These are phyloP conservation scores for Nakazawaea wyomingensis DNA, from an alignment of 805 yeast species.

Conservation along the genomic window DNA sequence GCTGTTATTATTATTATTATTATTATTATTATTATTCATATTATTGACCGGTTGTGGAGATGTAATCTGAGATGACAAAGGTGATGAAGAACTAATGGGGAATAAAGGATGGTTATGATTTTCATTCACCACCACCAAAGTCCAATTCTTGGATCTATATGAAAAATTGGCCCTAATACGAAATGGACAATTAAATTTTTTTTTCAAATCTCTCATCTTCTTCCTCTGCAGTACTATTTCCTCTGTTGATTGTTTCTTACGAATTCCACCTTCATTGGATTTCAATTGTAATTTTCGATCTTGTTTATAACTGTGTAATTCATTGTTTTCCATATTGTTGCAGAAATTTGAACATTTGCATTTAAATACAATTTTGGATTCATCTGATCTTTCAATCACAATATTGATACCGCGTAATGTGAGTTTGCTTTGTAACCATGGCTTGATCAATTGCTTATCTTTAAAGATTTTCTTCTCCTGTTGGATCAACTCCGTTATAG, in stretches of 20 bases:
- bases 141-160: slow-evolving; percentile 48
- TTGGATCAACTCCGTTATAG: slow-evolving; percentile 1
- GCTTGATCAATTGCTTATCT: slow-evolving; percentile 48
- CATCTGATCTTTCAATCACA: slow-evolving; percentile 61
- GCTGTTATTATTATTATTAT: neutral
- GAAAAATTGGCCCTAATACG: slow-evolving; percentile 60
- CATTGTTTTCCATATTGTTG: slow-evolving; percentile 18
- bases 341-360: slow-evolving; percentile 37
- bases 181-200: slow-evolving; percentile 49
- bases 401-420: slow-evolving; percentile 46
- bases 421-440: slow-evolving; percentile 51
- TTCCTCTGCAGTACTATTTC: slow-evolving; percentile 19
- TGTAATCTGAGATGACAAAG: neutral
- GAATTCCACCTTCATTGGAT: slow-evolving; percentile 16
- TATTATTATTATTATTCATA: neutral
- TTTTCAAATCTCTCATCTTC: slow-evolving; percentile 13
- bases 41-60: neutral
- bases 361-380: slow-evolving; percentile 54
- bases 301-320: slow-evolving; percentile 12
- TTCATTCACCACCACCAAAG: slow-evolving; percentile 55
- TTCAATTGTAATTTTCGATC: slow-evolving; percentile 3
- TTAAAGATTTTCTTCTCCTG: slow-evolving; percentile 26
- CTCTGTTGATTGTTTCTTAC: slow-evolving; percentile 23
- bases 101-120: slow-evolving; percentile 49
- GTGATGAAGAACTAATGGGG: slow-evolving; percentile 14